Evolutionary conservation across 179 eudicot species (phyloP).

Genomic region (Beta lomatogona): DNA sequence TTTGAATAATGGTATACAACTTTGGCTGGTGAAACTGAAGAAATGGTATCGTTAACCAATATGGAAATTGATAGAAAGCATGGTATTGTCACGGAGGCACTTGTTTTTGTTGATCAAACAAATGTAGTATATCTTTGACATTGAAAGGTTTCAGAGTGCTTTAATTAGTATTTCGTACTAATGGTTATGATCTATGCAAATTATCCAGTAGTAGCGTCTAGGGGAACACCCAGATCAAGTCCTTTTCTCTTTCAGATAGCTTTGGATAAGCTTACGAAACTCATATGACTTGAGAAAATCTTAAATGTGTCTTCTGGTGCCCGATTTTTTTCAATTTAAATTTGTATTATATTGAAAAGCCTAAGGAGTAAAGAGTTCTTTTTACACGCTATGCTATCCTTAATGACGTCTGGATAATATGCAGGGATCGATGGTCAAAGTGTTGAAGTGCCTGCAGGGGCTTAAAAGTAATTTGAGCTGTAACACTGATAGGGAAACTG

Average conservation of each 20-base stretch:
- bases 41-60: neutral
- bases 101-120: neutral
- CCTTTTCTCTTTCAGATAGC: neutral
- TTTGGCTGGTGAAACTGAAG: conserved; percentile 1
- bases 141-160: neutral
- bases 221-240: neutral
- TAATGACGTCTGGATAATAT: neutral
- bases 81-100: neutral
- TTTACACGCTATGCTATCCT: no score
- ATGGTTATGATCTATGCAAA: neutral
- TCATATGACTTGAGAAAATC: neutral
- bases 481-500: conserved; percentile 28
- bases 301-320: neutral
- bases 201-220: neutral
- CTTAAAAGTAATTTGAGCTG: conserved; percentile 30
- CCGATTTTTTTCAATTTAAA: neutral
- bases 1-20: neutral
- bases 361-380: no score
- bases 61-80: neutral
- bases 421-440: conserved; percentile 46
- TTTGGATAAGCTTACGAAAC: neutral
- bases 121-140: neutral
- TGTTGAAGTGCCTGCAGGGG: conserved; percentile 43
- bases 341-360: no score
- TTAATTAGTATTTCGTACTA: neutral